Evolutionary conservation across 192 early-diverging fungal species (phyloP), one percentile per base, ranked within the genome.

Genomic region (Gaertneriomyces semiglobifer): DNA sequence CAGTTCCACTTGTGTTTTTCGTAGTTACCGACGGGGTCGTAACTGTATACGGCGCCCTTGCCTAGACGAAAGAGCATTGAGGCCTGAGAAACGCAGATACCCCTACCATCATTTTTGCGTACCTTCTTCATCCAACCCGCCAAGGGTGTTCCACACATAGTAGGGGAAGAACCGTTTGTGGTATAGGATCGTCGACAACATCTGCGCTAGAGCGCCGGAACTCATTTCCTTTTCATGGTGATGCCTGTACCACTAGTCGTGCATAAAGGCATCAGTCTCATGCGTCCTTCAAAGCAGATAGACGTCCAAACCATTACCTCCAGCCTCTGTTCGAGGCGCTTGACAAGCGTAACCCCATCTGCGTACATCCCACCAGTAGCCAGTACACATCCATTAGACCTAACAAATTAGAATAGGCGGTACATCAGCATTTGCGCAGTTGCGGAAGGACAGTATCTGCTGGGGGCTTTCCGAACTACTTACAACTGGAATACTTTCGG

Each of bases 161-260:
- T 95, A 98, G 1, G 95, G 94, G 84, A 99, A 98, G 78, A 98
- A 97, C n/a, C 97, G 88, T 63, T 89, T 90, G 45, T 78, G 78
- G 72, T 99, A 99, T 42, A 99, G 78, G 60, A 91, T 92, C 50
- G 88, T 92, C 6, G 90, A 90, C 7, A 99, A 81, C 91, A 96
- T 87, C 78, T 98, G 97, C 6, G 95, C 95, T 58, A 95, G 74
- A 4, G 97, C 95, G 19, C 84, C 76, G 0, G 83, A 81, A 48
- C 84, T 84, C 89, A 99, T 99, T 45, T 76, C 69, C 74, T 91
- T 93, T 42, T 91, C 91, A 76, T 99, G 94, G 42, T 91, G 84
- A 76, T 94, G 89, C 60, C 81, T 83, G 74, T 98, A 99, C 88
- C 88, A 89, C 89, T 93, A 39, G 12, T 14, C n/a, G 5, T 39